Conservation (phyloP, 192 early-diverging fungal species). For the Entomortierella chlamydospora region DNA sequence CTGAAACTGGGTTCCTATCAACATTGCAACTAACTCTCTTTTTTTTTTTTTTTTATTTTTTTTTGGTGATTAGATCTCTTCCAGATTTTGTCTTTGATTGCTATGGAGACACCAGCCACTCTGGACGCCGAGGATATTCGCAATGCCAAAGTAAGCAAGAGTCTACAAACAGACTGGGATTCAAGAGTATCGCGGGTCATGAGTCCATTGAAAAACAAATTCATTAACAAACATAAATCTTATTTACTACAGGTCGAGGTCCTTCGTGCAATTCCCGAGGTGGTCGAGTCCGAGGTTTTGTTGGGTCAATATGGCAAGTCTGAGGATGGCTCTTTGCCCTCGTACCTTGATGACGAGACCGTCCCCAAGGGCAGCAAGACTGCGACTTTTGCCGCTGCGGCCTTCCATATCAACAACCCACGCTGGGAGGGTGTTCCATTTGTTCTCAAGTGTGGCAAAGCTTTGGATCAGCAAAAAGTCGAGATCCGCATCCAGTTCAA, state of each 20-base stretch:
- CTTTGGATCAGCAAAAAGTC: conserved; percentile 88
- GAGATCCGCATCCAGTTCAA: conserved; percentile 96
- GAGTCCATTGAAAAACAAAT: too few species aligned
- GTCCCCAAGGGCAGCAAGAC: conserved; percentile 88
- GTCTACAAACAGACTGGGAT: too few species aligned
- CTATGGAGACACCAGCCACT: conserved; percentile 91
- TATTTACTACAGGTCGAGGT: conserved; percentile 63
- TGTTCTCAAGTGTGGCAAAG: conserved; percentile 89
- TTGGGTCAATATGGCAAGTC: conserved; percentile 91
- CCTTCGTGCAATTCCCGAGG: conserved; percentile 82
- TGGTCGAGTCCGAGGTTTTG: conserved; percentile 83
- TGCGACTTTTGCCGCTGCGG: conserved; percentile 92
- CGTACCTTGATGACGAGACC: conserved; percentile 94
- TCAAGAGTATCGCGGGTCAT: too few species aligned
- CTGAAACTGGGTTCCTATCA: too few species aligned
- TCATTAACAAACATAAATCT: not conserved
- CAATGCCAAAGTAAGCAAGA: conserved; percentile 79
- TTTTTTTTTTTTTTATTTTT: not conserved
- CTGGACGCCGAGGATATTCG: conserved; percentile 90
- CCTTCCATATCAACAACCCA: conserved; percentile 92
- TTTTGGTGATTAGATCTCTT: conserved; percentile 76
- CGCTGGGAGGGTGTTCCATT: conserved; percentile 95
- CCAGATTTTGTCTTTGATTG: conserved; percentile 91
- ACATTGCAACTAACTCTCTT: not conserved
- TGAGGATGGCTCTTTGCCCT: conserved; percentile 83